A percentile compares a stretch with the other conserved stretches of the same genome.
These are phyloP conservation scores for slime mould (Dictyostelium discoideum) DNA, from an alignment of 78 protist genomes.

Conservation along the genomic window DNA sequence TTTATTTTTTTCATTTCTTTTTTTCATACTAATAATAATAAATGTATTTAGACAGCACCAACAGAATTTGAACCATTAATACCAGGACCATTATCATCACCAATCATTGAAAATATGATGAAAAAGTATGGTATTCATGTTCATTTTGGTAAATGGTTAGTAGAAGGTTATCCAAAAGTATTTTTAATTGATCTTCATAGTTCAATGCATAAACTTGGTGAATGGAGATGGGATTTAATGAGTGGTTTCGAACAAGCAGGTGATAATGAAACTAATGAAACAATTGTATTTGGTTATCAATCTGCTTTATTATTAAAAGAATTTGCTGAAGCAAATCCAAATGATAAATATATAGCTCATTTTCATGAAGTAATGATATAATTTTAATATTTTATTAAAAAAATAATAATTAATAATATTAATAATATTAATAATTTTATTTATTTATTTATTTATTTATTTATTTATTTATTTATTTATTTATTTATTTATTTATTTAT, in stretches of 20 bases:
- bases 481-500: neutral
- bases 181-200: conserved; percentile 68
- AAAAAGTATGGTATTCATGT: conserved; percentile 82
- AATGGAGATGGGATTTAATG: conserved; percentile 83
- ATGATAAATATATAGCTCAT: conserved; percentile 82
- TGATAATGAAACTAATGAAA: conserved; percentile 87
- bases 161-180: conserved; percentile 77
- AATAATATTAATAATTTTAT: neutral
- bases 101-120: conserved; percentile 77
- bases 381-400: neutral
- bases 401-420: neutral
- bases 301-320: conserved; percentile 87
- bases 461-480: neutral
- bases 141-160: conserved; percentile 92
- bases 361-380: conserved; percentile 88
- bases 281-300: conserved; percentile 88
- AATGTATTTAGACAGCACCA: conserved; percentile 61
- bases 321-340: conserved; percentile 21
- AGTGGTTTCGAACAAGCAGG: conserved; percentile 73
- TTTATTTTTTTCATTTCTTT: neutral
- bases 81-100: conserved; percentile 55
- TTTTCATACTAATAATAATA: no score
- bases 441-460: neutral
- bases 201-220: conserved; percentile 72
- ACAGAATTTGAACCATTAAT: conserved; percentile 85